Percentiles rank a stretch among this genome's conserved stretches.
Evolutionary conservation across 2,329 filamentous ascomycete species (phyloP).

Genomic region (Rutstroemia sp.): DNA sequence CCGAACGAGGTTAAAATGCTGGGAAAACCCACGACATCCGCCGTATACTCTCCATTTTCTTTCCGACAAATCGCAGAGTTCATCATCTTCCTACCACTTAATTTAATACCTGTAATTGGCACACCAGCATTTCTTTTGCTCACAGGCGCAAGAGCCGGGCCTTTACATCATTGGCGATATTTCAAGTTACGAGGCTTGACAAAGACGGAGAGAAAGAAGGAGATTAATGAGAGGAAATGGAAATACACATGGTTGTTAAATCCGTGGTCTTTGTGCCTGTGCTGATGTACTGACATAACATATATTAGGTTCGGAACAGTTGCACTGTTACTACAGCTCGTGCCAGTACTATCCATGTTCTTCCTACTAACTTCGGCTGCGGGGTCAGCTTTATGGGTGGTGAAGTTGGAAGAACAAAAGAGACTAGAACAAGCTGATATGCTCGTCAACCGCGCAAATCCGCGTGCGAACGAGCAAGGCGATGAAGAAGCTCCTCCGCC

Average conservation of each 20-base stretch:
- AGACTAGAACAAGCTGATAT: conserved; percentile 17
- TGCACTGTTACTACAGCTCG: conserved; percentile 76
- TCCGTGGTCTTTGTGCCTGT: background rate
- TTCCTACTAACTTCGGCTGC: conserved; percentile 83
- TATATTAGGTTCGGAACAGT: conserved; percentile 66
- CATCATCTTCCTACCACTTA: conserved; percentile 70
- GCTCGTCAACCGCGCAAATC: conserved; percentile 2
- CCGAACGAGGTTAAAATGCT: conserved; percentile 71
- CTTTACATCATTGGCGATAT: conserved; percentile 85
- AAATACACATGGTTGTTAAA: conserved; percentile 69
- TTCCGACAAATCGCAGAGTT: conserved; percentile 86
- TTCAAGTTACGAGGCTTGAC: conserved; percentile 71
- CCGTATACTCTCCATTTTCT: conserved; percentile 82
- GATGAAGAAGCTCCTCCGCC: conserved; percentile 22
- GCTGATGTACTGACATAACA: conserved; percentile 9
- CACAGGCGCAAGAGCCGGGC: conserved; percentile 80
- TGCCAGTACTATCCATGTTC: conserved; percentile 87
- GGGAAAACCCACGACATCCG: conserved; percentile 69
- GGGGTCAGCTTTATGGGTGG: conserved; percentile 81
- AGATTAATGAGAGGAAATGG: conserved; percentile 60
- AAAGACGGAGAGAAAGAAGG: conserved; percentile 65
- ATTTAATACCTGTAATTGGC: conserved; percentile 77
- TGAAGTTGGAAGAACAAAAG: conserved; percentile 58
- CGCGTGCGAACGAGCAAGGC: background rate
- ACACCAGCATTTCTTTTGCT: conserved; percentile 80